Percentiles rank a stretch among this genome's conserved stretches.
phyloP scores from a whole-genome alignment of 441 rosid genomes.

The Adansonia rubrostipa region DNA sequence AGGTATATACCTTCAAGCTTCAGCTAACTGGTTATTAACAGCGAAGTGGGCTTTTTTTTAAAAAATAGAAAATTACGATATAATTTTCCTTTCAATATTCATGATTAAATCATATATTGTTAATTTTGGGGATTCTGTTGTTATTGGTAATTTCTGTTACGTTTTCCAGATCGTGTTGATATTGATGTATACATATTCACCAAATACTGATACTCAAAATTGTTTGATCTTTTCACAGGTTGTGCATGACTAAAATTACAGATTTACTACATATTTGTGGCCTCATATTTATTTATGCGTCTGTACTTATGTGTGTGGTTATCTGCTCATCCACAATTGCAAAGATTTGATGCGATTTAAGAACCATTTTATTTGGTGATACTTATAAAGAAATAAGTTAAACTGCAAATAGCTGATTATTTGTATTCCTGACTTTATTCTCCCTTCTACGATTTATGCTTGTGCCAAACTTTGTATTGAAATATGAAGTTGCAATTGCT shows the following conservation, averaged over 20 bases:
- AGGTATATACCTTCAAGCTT: slow-evolving; percentile 42
- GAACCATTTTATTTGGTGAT: neutral
- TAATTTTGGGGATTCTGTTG: neutral
- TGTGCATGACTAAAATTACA: neutral
- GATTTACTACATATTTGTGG: neutral
- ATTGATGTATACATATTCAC: neutral
- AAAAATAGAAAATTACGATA: neutral
- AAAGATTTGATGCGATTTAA: neutral
- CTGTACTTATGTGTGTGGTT: neutral
- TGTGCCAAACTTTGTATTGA: neutral
- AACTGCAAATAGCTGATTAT: neutral
- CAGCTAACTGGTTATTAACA: neutral
- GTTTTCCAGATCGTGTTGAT: neutral
- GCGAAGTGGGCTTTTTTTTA: neutral
- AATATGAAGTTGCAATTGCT: neutral
- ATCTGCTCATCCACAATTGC: neutral
- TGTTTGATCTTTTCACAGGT: neutral
- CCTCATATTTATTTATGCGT: neutral
- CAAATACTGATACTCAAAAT: neutral
- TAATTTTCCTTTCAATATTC: neutral
- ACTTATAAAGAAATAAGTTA: neutral
- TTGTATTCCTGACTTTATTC: neutral
- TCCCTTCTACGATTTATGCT: neutral
- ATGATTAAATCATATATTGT: neutral
- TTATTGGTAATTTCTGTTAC: neutral